Percentiles rank a stretch among this genome's conserved stretches.
phyloP scores from a whole-genome alignment of 305 asterid genomes.

The Fraxinus nigra region DNA sequence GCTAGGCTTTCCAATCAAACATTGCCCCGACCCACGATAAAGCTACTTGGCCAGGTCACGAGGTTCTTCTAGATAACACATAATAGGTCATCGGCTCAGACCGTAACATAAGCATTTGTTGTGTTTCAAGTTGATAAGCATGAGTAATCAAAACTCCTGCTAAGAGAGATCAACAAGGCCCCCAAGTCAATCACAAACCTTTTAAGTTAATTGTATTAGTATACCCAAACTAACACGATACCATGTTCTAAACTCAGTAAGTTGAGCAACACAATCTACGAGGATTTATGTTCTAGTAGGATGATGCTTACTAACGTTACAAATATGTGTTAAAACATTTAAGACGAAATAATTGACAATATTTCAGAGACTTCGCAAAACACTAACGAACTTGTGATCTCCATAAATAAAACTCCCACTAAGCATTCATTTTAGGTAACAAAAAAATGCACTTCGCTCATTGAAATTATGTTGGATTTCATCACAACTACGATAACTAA shows the following conservation, averaged over 20 bases:
- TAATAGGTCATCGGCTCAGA: background rate
- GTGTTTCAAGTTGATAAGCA: background rate
- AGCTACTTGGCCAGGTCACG: no score
- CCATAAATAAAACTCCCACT: background rate
- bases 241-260: no score
- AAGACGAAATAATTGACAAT: no score
- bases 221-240: no score
- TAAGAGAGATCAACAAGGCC: no score
- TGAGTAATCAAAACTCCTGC: background rate
- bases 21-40: background rate
- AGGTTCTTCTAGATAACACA: background rate
- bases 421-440: background rate
- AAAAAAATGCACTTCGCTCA: background rate
- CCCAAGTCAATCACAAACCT: no score
- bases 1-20: background rate
- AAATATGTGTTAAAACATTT: no score
- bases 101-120: background rate
- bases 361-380: no score
- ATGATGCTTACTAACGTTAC: no score
- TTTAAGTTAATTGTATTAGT: no score
- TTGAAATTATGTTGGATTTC: background rate
- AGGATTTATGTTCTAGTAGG: no score
- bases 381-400: background rate
- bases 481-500: background rate
- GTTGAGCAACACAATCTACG: no score